A percentile compares a stretch with the other conserved stretches of the same genome.
These are phyloP conservation scores for Aureobasidium sp. DNA, from an alignment of 2,329 filamentous ascomycete species.

Conservation along the genomic window DNA sequence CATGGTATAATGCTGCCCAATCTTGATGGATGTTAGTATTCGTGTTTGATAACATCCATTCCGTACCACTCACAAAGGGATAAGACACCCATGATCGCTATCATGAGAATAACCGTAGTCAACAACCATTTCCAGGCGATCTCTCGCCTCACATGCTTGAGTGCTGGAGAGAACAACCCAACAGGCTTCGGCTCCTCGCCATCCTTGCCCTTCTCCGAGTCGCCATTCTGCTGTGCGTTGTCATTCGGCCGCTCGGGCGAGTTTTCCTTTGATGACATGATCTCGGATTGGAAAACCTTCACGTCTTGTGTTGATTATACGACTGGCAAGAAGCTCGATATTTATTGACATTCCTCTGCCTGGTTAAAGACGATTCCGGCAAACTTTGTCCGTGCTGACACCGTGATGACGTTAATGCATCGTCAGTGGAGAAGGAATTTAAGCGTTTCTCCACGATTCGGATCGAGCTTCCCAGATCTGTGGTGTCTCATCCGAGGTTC, in stretches of 20 bases:
- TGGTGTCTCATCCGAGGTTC: background rate
- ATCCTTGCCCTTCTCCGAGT: background rate
- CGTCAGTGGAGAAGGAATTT: background rate
- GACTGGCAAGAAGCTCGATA: background rate
- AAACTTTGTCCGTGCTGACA: background rate
- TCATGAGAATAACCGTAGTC: constrained; percentile 43
- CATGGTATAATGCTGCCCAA: constrained; percentile 50
- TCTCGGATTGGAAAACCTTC: background rate
- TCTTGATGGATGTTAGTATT: constrained; percentile 20
- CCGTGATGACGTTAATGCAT: background rate
- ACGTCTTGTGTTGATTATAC: background rate
- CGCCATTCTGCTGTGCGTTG: background rate
- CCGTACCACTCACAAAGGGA: constrained; percentile 32
- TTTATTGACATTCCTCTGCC: background rate
- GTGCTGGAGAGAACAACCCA: constrained; percentile 38
- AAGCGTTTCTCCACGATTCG: background rate
- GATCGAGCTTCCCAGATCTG: background rate
- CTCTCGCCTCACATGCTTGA: constrained; percentile 32
- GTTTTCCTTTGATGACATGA: constrained; percentile 6
- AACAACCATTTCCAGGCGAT: constrained; percentile 35
- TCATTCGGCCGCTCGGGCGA: background rate
- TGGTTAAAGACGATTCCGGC: background rate
- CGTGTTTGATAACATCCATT: background rate
- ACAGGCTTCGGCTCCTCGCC: constrained; percentile 27
- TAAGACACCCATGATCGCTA: constrained; percentile 48